Percentiles rank a stretch among this genome's conserved stretches.
Conservation (phyloP, 1,139 yeast species). For the Hanseniaspora gamundiae region DNA sequence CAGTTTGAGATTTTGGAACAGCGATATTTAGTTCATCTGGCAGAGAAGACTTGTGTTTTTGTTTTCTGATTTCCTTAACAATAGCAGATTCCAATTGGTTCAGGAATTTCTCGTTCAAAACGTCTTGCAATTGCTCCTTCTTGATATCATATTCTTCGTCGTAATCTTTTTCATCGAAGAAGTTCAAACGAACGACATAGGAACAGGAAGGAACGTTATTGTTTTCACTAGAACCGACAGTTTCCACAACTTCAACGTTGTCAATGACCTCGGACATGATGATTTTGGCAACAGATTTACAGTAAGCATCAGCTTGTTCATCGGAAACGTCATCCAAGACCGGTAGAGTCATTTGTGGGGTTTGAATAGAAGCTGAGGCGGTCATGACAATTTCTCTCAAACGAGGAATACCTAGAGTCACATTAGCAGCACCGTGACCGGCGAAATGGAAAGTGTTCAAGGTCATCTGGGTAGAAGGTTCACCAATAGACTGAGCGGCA, state of each 20-base stretch:
- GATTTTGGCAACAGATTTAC: slow-evolving; percentile 81
- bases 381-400: slow-evolving; percentile 99
- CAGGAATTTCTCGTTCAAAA: slow-evolving; percentile 55
- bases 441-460: slow-evolving; percentile 99
- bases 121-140: slow-evolving; percentile 63
- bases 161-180: slow-evolving; percentile 70
- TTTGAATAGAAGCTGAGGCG: slow-evolving; percentile 86
- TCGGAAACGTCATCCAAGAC: slow-evolving; percentile 67
- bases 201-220: slow-evolving; percentile 47
- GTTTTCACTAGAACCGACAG: slow-evolving; percentile 50
- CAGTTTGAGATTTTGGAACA: slow-evolving; percentile 42
- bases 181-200: slow-evolving; percentile 60
- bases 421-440: slow-evolving; percentile 99
- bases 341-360: slow-evolving; percentile 97
- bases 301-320: slow-evolving; percentile 82
- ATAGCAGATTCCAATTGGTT: slow-evolving; percentile 59
- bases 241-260: slow-evolving; percentile 75
- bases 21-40: slow-evolving; percentile 65
- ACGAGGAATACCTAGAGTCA: slow-evolving; percentile 98
- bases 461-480: slow-evolving; percentile 99
- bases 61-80: slow-evolving; percentile 72
- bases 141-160: slow-evolving; percentile 80
- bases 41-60: slow-evolving; percentile 44
- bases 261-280: slow-evolving; percentile 83
- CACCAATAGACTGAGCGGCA: slow-evolving; percentile 98